Base-by-base conservation (phyloP, 352 stramenopile species). In the Pythium biforme region DNA sequence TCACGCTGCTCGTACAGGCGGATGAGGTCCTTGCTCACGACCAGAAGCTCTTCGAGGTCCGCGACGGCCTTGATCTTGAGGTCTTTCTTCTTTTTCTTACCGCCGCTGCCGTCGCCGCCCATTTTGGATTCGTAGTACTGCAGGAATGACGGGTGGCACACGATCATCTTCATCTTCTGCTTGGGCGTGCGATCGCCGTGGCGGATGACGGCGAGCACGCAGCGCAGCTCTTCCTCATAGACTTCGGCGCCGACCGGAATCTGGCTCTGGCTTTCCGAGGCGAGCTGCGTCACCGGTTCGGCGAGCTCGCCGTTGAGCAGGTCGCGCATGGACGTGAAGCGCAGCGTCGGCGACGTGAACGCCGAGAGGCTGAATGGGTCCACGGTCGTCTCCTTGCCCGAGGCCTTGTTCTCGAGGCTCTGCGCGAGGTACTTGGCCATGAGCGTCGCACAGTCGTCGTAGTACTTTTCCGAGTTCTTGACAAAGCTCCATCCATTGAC, bases 401-500 rank as follows among this genome's bases (percentile, higher is more conserved):
- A 51, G 10, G 45, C 43, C 55, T 54, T 34, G 55, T 51, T 54
- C 27, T 61, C 60, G 39, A 95, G 65, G 22, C 81, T 81, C 48
- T 86, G 75, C 46, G 87, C 81, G 0, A 95, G 57, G 57, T 91
- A 95, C 62, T 92, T 85, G 22, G 73, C 78, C 39, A 99, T 71
- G 33, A 58, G 34, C 51, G 31, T 58, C 22, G 51, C 51, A 23
- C 51, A 58, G 73, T 99, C 97, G 66, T 99, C 97, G 72, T 99
- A 99, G 72, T 99, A 99, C 78, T 99, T 99, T 58, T 97, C 87
- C 48, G 95, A 99, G 65, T 99, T 99, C 83, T 99, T 99, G 19
- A 99, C 98, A 79, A 99, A 99, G 63, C 92, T 99, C 93, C 96
- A 99, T 26, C 98, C 98, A 77, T 99, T 99, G 14, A 99, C 98